phyloP scores from a whole-genome alignment of 2,329 filamentous ascomycete genomes.

The Colletotrichum scovillei region DNA sequence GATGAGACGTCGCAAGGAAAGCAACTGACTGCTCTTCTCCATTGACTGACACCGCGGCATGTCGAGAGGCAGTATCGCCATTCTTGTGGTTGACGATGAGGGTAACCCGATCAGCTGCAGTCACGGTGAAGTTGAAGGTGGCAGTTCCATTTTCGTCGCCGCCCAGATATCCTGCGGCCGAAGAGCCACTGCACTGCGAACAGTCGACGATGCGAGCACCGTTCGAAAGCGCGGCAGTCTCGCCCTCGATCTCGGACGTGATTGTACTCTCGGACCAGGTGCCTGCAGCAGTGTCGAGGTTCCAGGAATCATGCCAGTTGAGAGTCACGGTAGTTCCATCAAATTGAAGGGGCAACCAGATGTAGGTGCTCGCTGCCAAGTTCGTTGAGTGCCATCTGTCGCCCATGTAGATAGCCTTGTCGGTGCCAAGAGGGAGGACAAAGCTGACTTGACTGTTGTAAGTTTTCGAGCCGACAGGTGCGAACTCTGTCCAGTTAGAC shows the following conservation, averaged over 20 bases:
- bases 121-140: conserved; percentile 59
- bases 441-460: conserved; percentile 71
- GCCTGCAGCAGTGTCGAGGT: conserved; percentile 55
- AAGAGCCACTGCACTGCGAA: conserved; percentile 60
- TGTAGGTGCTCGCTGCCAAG: conserved; percentile 69
- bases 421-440: conserved; percentile 57
- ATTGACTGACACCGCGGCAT: conserved; percentile 67
- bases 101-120: conserved; percentile 58
- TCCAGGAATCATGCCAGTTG: conserved; percentile 66
- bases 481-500: conserved; percentile 70
- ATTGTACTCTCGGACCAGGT: conserved; percentile 55
- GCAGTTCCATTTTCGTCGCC: conserved; percentile 58
- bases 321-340: conserved; percentile 62
- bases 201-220: conserved; percentile 61
- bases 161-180: conserved; percentile 66
- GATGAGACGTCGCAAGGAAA: conserved; percentile 62
- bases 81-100: conserved; percentile 67
- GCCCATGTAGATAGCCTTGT: conserved; percentile 69
- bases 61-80: conserved; percentile 63
- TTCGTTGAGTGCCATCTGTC: conserved; percentile 74
- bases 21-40: conserved; percentile 61
- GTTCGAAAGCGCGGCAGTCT: conserved; percentile 56
- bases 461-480: conserved; percentile 64
- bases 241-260: conserved; percentile 64
- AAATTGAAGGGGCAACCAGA: conserved; percentile 72